These are phyloP conservation scores for Chamaecrista fasciculata DNA, from an alignment of 306 rosid species.

Conservation along the genomic window DNA sequence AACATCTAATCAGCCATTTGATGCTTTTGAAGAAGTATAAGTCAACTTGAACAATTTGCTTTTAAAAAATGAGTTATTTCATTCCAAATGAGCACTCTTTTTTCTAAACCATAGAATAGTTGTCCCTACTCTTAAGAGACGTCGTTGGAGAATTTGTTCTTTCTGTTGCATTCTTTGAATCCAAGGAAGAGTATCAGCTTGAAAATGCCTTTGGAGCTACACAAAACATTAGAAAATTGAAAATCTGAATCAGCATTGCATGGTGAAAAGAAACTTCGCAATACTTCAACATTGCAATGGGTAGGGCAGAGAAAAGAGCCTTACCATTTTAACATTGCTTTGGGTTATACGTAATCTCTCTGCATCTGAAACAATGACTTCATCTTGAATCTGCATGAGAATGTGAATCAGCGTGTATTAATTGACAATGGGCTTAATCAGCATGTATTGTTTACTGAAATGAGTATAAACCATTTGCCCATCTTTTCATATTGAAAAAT, in stretches of 20 bases:
- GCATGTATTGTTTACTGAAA: not conserved
- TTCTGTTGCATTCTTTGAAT: conserved; percentile 87
- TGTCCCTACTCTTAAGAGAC: conserved; percentile 70
- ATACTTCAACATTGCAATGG: not conserved
- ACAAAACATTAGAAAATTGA: conserved; percentile 14
- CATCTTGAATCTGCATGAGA: conserved; percentile 87
- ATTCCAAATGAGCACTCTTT: not conserved
- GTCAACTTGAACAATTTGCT: not conserved
- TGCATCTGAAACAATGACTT: conserved; percentile 88
- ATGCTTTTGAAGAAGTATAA: not conserved
- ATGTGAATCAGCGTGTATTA: conserved; percentile 20
- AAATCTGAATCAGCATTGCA: conserved; percentile 8
- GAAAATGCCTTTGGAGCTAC: conserved; percentile 97
- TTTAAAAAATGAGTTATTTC: conserved; percentile 3
- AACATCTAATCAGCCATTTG: not conserved
- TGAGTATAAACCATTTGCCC: not conserved
- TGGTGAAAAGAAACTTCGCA: not conserved
- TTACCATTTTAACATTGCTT: conserved; percentile 95
- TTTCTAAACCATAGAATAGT: conserved; percentile 24
- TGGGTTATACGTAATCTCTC: conserved; percentile 89
- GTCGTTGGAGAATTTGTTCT: conserved; percentile 90
- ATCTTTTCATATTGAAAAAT: not conserved
- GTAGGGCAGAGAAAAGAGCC: not conserved
- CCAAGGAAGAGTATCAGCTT: conserved; percentile 88
- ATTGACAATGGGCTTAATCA: not conserved